Base-by-base conservation (phyloP, 495 filamentous ascomycete genomes). In the Penicillium angulare region DNA sequence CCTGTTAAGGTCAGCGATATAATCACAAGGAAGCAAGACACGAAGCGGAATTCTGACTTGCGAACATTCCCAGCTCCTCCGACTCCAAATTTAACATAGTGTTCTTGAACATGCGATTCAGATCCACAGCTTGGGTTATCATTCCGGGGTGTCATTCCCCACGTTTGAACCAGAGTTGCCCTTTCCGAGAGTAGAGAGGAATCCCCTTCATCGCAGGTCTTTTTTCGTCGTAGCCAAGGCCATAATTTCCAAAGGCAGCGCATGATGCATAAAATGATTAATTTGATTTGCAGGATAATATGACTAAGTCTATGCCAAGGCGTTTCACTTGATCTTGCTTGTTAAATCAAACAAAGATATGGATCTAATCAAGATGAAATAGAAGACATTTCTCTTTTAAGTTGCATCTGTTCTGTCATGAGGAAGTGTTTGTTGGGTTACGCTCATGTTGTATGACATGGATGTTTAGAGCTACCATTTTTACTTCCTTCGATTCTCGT, bases 31-130 rank as follows among this genome's bases (percentile, higher is more conserved):
- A 39, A 20, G 3, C 16, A 39, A 43, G 36, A 31, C 38, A 49
- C 53, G 29, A 55, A 31, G 5, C 13, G 13, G 39, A 32, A 61
- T 46, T 50, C 47, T 18, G 18, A 61, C 65, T 64, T 72, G 66
- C 67, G 64, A 32, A 61, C 61, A 50, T 75, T 75, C 12, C 70
- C 72, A 32, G 60, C 65, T 20, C 72, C 72, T 0, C 72, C 72
- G 39, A 73, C 72, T 0, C 72, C 72, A 54, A 66, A 59, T 21
- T 64, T 56, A 2, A 69, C 56, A 43, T 66, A 73, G 12, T 66
- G 65, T 36, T 72, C 67, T 43, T 57, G 56, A 0, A 40, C 2
- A 17, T 36, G 44, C 3, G 42, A 44, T 10, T 35, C 22, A 2
- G 17, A 21, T 17, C 21, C 24, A 22, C n/a, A 21, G 20, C 26